phyloP scores from a whole-genome alignment of 257 asterid genomes.

The Ehretia macrophylla region DNA sequence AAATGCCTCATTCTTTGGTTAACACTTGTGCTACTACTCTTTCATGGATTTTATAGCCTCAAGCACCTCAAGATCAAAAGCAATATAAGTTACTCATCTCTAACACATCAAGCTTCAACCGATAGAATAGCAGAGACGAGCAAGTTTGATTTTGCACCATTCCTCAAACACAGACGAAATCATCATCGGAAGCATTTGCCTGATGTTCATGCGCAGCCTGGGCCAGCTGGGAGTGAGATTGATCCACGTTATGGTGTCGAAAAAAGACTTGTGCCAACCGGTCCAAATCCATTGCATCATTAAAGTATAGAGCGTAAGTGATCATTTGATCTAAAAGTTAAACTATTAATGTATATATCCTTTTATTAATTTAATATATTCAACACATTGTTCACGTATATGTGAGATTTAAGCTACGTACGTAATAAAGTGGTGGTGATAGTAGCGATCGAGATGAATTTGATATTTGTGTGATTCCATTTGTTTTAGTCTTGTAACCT shows the following conservation, averaged over 20 bases:
- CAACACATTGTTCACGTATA: too few species aligned
- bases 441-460: too few species aligned
- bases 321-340: not conserved
- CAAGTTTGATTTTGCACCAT: conserved; percentile 61
- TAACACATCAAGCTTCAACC: conserved; percentile 9
- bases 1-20: conserved; percentile 33
- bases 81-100: conserved; percentile 5
- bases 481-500: not conserved
- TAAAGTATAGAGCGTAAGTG: conserved; percentile 12
- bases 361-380: too few species aligned
- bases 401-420: too few species aligned
- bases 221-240: conserved; percentile 22
- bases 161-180: conserved; percentile 26
- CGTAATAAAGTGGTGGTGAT: too few species aligned
- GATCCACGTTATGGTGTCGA: conserved; percentile 71
- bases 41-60: conserved; percentile 32
- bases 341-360: too few species aligned
- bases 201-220: not conserved
- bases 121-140: conserved; percentile 47
- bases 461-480: not conserved
- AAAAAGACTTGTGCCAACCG: conserved; percentile 70
- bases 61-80: conserved; percentile 17
- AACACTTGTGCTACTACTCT: conserved; percentile 38
- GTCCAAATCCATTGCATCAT: conserved; percentile 86
- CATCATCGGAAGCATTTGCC: conserved; percentile 8